Evolutionary conservation across 2,329 filamentous ascomycete species (phyloP).

Genomic region (Cercospora nicotianae): DNA sequence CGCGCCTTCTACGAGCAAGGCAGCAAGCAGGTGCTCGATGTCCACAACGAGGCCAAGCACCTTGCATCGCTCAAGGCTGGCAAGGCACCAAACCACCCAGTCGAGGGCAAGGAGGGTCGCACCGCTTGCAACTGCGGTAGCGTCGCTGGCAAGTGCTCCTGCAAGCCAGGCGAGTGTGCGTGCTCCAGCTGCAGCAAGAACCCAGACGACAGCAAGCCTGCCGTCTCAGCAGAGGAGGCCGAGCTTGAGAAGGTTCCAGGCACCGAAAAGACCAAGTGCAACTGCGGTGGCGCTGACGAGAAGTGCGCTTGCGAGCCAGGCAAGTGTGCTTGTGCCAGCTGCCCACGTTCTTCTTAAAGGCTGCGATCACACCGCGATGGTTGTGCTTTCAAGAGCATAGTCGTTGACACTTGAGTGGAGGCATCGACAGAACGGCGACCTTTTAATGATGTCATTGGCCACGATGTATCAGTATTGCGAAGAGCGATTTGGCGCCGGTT

Average conservation of each 20-base stretch:
- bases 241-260: constrained; percentile 53
- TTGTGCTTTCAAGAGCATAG: not conserved
- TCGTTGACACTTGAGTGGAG: not conserved
- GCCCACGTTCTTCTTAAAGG: constrained; percentile 44
- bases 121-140: constrained; percentile 50
- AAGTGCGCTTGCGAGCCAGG: constrained; percentile 51
- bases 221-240: constrained; percentile 35
- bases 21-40: constrained; percentile 87
- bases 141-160: constrained; percentile 46
- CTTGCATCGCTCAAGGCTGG: constrained; percentile 82
- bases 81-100: constrained; percentile 46
- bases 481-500: constrained; percentile 8
- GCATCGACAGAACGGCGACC: constrained; percentile 10
- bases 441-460: constrained; percentile 1
- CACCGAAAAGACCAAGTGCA: constrained; percentile 52
- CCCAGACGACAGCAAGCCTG: constrained; percentile 36
- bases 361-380: not conserved
- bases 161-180: constrained; percentile 48
- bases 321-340: constrained; percentile 50
- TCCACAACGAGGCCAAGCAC: constrained; percentile 85
- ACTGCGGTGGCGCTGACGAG: constrained; percentile 48
- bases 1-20: constrained; percentile 83
- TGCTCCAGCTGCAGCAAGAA: constrained; percentile 52
- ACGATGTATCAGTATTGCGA: constrained; percentile 10
- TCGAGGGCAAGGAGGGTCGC: constrained; percentile 41